Conservation (phyloP, 2,329 filamentous ascomycete genomes). For the Diplodia corticola region DNA sequence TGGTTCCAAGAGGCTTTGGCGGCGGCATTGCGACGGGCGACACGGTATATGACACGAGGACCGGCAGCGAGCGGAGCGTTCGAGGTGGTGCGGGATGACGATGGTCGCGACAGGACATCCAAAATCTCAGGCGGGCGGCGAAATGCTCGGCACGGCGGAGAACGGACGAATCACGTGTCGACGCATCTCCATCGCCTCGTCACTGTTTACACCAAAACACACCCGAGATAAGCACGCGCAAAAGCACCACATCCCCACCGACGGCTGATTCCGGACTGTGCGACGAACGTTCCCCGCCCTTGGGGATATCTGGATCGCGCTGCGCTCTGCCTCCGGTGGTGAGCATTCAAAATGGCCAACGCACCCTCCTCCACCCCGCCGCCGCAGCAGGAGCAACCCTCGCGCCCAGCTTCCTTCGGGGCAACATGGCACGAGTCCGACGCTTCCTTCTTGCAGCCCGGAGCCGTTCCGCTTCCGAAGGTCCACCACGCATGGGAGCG, state of each 20-base stretch:
- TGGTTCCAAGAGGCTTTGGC: slow-evolving; percentile 35
- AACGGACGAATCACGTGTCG: background rate
- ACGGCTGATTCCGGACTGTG: background rate
- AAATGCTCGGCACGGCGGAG: slow-evolving; percentile 4
- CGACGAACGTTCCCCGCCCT: background rate
- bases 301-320: background rate
- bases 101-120: slow-evolving; percentile 14
- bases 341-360: slow-evolving; percentile 11
- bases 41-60: background rate
- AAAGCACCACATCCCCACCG: background rate
- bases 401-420: slow-evolving; percentile 32
- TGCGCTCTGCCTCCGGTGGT: background rate
- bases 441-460: slow-evolving; percentile 43
- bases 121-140: slow-evolving; percentile 26
- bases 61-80: background rate
- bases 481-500: slow-evolving; percentile 53
- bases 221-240: background rate
- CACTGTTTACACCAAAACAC: slow-evolving; percentile 23
- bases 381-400: slow-evolving; percentile 26
- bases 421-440: slow-evolving; percentile 44
- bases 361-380: slow-evolving; percentile 32
- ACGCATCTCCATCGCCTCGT: background rate
- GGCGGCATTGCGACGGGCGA: slow-evolving; percentile 22
- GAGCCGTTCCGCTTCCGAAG: slow-evolving; percentile 43
- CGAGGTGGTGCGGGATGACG: slow-evolving; percentile 4